Base-by-base conservation (phyloP, 164 flowering plant genomes). In the Liriodendron chinense region DNA sequence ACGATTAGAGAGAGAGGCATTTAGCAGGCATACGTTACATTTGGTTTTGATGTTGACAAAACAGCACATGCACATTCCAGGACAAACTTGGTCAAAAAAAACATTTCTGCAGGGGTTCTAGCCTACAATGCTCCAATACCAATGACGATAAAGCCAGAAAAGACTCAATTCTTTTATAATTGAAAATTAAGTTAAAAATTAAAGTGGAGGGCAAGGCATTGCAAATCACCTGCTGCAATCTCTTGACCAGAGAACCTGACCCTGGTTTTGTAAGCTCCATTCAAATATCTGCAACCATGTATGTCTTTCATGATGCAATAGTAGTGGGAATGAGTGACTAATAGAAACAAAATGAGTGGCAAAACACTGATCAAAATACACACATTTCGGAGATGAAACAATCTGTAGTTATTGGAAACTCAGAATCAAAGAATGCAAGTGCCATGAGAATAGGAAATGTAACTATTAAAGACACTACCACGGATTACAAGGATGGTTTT, bases 201-300 rank as follows among this genome's bases (percentile, higher is more conserved):
- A 64, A 10, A 25, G 25, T 23, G 10, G 47, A 5, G 69, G 26
- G 16, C 28, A 34, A 67, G 66, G 21, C 18, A n/a, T 2, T 8
- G 66, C 7, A 65, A 25, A 23, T 12, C 83, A 94, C 98, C 97
- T 87, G 89, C 88, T 84, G 74, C 89, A 86, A 79, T 87, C 90
- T 79, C 91, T 86, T 77, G 97, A 93, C 98, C 98, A 94, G 68
- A 94, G 89, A 75, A 94, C 79, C 76, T 86, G 93, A 47, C 97
- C 98, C 78, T 87, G 98, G 77, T 90, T 94, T 34, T 94, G 97
- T 84, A 94, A 86, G 86, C 97, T 94, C 98, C 98, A 93, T 73
- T 94, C 98, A 81, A 90, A 86, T 78, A 94, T 87, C 98, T 94
- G 85, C 72, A 80, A 72, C n/a, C 64, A 76, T 26, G 66, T 49